Evolutionary conservation across 2,329 filamentous ascomycete species (phyloP).

Genomic region (Hysterium pulicare): DNA sequence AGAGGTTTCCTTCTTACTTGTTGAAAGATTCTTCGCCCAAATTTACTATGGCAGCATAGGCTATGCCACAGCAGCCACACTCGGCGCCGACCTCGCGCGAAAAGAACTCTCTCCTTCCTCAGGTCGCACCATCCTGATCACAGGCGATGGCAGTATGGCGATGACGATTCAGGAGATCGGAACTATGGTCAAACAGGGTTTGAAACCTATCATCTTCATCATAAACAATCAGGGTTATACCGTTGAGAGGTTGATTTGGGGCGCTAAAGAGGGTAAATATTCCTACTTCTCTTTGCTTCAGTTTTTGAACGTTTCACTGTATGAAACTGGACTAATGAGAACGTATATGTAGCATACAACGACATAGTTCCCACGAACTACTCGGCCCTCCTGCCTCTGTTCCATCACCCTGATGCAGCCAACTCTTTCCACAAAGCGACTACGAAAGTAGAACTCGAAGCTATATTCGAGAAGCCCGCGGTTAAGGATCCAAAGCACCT

Average conservation of each 20-base stretch:
- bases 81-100: slow-evolving; percentile 48
- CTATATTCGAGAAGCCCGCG: slow-evolving; percentile 27
- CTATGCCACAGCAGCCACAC: slow-evolving; percentile 40
- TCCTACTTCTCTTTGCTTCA: neutral
- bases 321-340: slow-evolving; percentile 3
- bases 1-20: neutral
- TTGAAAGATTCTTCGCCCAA: slow-evolving; percentile 32
- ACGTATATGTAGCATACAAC: slow-evolving; percentile 29
- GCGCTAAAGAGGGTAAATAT: slow-evolving; percentile 32
- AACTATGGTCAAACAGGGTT: slow-evolving; percentile 53
- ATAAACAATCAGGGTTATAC: slow-evolving; percentile 49
- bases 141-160: slow-evolving; percentile 63
- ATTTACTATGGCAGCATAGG: slow-evolving; percentile 46
- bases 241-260: slow-evolving; percentile 47
- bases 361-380: slow-evolving; percentile 40
- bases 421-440: slow-evolving; percentile 34
- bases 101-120: slow-evolving; percentile 38
- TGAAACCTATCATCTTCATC: slow-evolving; percentile 39
- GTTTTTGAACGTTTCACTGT: neutral
- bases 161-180: slow-evolving; percentile 65
- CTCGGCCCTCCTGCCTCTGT: slow-evolving; percentile 40
- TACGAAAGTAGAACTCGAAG: slow-evolving; percentile 38
- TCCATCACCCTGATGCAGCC: slow-evolving; percentile 29
- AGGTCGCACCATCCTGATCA: slow-evolving; percentile 53
- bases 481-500: slow-evolving; percentile 29